Base-by-base conservation (phyloP, 305 asterid species). In the Solanum hybrid region DNA sequence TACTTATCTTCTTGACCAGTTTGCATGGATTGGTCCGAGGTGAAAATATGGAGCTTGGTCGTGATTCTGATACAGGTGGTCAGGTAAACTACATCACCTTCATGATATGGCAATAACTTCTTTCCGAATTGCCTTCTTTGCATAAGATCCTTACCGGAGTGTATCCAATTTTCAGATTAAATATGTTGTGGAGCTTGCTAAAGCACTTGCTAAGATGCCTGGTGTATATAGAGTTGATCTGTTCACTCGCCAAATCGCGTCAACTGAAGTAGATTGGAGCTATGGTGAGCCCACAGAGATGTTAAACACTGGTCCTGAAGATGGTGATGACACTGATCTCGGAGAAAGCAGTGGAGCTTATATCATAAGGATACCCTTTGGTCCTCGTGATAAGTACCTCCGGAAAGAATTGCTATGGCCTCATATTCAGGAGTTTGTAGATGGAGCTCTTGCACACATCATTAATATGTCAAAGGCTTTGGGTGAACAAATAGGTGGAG, bases 11-110 rank as follows among this genome's bases (percentile, higher is more conserved):
- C 37, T 88, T 92, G 87, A 88, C 90, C 94, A 97, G 99, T 91
- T 92, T 97, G 69, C 99, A 96, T 88, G 99, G 99, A 57, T 92
- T 96, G 90, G 98, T 96, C 71, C 98, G 99, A 61, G 99, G 99
- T 76, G 99, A 96, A 90, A 96, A 97, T 87, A 96, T 97, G 99
- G 99, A 97, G 93, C 99, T 97, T 88, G 99, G 99, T 86, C 95
- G 99, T 76, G 99, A 97, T 93, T 95, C 99, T 24, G 99, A 97
- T 89, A 97, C 99, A 0, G 99, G 98, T 82, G 99, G 99, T 87
- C 99, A 97, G 98, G 99, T 95, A 92, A 87, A 74, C 29, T 34
- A 24, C 33, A 29, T 73, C 11, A 57, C 40, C 42, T 26, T 42
- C 81, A 24, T 88, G 39, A n/a, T 36, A n/a, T 13, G 24, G 71